These are phyloP conservation scores for Rhizopogon sp. DNA, from an alignment of 768 basidiomycete species.

Conservation along the genomic window DNA sequence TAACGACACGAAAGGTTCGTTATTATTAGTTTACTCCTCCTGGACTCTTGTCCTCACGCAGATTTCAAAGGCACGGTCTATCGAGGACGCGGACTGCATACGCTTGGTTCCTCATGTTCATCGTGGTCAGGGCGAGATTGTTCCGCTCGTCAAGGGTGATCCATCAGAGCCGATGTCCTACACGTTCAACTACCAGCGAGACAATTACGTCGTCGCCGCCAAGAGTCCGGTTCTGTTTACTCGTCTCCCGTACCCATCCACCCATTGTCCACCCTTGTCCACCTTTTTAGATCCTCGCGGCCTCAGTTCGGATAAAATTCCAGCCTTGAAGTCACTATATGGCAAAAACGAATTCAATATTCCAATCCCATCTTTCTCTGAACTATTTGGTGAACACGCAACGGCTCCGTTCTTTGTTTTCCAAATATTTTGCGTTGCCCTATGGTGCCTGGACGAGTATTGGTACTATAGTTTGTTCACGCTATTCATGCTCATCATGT, in stretches of 20 bases:
- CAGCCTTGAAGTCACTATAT: slow-evolving; percentile 59
- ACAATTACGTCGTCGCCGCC: slow-evolving; percentile 79
- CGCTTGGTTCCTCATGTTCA: slow-evolving; percentile 76
- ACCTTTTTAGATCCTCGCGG: slow-evolving; percentile 60
- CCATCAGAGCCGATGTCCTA: slow-evolving; percentile 56
- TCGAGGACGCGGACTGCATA: slow-evolving; percentile 76
- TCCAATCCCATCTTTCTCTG: slow-evolving; percentile 90
- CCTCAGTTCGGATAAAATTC: slow-evolving; percentile 43
- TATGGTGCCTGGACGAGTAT: slow-evolving; percentile 98
- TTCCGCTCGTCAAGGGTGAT: slow-evolving; percentile 62
- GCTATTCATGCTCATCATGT: slow-evolving; percentile 95
- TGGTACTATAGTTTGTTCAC: slow-evolving; percentile 99
- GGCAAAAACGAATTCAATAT: slow-evolving; percentile 97
- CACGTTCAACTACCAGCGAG: slow-evolving; percentile 91
- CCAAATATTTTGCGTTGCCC: slow-evolving; percentile 94
- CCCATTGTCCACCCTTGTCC: slow-evolving; percentile 59
- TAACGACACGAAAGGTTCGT: slow-evolving; percentile 71
- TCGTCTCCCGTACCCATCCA: slow-evolving; percentile 85
- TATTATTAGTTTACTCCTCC: background rate
- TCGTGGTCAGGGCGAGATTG: slow-evolving; percentile 88
- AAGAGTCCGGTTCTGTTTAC: slow-evolving; percentile 57
- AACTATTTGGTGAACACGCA: slow-evolving; percentile 92
- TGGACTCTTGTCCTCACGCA: background rate
- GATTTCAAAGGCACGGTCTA: slow-evolving; percentile 43
- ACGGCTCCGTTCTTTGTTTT: slow-evolving; percentile 99